Base-by-base conservation (phyloP, 1,139 yeast species). In the Blastobotrys persicus region DNA sequence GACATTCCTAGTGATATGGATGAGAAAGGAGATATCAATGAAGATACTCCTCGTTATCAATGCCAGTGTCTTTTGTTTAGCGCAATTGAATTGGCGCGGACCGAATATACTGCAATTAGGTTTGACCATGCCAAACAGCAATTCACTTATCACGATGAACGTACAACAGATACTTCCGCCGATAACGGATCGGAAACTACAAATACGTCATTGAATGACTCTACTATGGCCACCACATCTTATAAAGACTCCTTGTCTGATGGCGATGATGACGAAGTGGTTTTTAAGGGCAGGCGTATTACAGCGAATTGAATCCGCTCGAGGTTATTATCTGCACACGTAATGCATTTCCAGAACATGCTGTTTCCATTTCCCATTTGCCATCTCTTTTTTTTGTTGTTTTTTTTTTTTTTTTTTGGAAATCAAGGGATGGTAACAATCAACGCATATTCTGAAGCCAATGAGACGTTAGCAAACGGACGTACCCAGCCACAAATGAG, bases 1-100 rank as follows among this genome's bases (percentile, higher is more conserved):
- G 60, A 57, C 31, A 47, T 51, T 16, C 60, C 60, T 1, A 45
- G 48, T 38, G 60, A 57, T 4, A 16, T 48, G 13, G 28, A 34
- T 31, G 38, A n/a, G 40, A 33, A 17, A 5, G 38, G 26, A 17
- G 17, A 13, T 17, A 14, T 40, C 2, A 23, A 45, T 7, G 16
- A 45, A 31, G 45, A 43, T 12, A 17, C 33, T n/a, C 32, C 45
- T 4, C 17, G 9, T 26, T 46, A 44, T 19, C 52, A 47, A 28
- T 34, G 46, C 42, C 47, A 45, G 14, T 46, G 48, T 41, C 31
- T 49, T 12, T 35, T 46, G 12, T 48, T 48, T 19, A 42, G 44
- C 18, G 51, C 51, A 6, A 37, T 50, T 18, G 49, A 50, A 33
- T 34, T 53, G 17, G 37, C 45, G 13, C 46, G 54, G 17, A 19